A percentile compares a stretch with the other conserved stretches of the same genome.
phyloP scores from a whole-genome alignment of 2,329 filamentous ascomycete genomes.

The Massarina eburnea region DNA sequence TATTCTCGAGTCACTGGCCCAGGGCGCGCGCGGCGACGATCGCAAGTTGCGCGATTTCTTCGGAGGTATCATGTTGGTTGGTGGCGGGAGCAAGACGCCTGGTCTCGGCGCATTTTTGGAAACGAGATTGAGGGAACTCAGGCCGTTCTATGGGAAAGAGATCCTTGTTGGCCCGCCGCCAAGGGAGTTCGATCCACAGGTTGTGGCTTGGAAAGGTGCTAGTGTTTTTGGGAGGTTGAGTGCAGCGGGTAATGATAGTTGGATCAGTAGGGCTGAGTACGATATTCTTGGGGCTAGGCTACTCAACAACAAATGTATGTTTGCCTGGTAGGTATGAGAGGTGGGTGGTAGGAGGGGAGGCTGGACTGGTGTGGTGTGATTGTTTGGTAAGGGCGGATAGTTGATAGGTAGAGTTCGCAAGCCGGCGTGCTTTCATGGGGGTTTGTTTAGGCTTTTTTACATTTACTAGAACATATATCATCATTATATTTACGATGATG shows the following conservation, averaged over 20 bases:
- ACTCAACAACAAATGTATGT: conserved; percentile 57
- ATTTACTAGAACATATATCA: no score
- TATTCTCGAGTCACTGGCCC: conserved; percentile 84
- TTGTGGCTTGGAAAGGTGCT: conserved; percentile 97
- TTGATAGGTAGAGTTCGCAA: no score
- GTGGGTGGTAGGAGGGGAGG: background rate
- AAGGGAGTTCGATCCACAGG: conserved; percentile 91
- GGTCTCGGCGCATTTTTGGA: conserved; percentile 82
- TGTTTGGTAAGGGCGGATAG: no score
- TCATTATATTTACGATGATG: no score
- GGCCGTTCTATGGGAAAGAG: conserved; percentile 64
- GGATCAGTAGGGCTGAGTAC: conserved; percentile 87
- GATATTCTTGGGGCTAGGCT: conserved; percentile 80
- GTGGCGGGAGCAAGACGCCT: conserved; percentile 50
- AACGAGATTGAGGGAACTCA: conserved; percentile 70
- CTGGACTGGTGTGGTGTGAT: no score
- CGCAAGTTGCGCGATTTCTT: conserved; percentile 87
- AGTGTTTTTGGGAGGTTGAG: conserved; percentile 92
- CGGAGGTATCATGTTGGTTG: conserved; percentile 44
- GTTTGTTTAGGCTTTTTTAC: no score
- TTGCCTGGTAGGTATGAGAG: conserved; percentile 36
- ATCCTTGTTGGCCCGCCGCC: conserved; percentile 71
- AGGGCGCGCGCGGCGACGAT: conserved; percentile 85
- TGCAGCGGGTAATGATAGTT: conserved; percentile 81
- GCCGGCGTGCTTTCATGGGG: no score